Percentiles rank a stretch among this genome's conserved stretches.
phyloP scores from a whole-genome alignment of 2,329 filamentous ascomycete species.

The Fonsecaea monophora region DNA sequence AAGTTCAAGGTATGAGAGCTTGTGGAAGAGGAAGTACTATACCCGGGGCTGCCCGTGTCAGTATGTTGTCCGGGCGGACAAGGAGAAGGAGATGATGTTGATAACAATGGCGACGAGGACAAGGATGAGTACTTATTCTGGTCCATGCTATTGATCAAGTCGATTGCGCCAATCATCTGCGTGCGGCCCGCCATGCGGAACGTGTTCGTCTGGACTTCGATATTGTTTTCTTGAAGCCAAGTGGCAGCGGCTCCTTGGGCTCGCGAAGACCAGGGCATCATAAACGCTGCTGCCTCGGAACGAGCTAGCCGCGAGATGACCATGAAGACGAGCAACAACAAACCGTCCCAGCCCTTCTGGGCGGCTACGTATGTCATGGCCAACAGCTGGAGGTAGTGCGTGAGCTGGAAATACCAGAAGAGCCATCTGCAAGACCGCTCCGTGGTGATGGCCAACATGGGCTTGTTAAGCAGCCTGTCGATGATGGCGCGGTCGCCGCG shows the following conservation, averaged over 20 bases:
- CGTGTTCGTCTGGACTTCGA: background rate
- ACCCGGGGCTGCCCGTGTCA: background rate
- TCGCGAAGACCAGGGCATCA: background rate
- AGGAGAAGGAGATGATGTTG: background rate
- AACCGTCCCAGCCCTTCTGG: background rate
- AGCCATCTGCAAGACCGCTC: background rate
- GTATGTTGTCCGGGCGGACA: background rate
- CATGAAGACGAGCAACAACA: background rate
- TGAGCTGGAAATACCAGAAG: slow-evolving; percentile 4
- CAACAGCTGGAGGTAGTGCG: slow-evolving; percentile 4
- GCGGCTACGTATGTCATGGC: slow-evolving; percentile 1
- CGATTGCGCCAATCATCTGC: slow-evolving; percentile 8
- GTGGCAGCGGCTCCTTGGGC: background rate
- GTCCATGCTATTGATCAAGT: slow-evolving; percentile 4
- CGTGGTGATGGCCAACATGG: background rate
- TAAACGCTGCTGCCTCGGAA: background rate
- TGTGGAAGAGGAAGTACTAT: background rate
- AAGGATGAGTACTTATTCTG: background rate
- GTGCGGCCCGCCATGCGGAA: slow-evolving; percentile 9
- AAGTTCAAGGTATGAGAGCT: background rate
- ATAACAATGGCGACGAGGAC: background rate
- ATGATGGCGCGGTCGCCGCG: slow-evolving; percentile 7
- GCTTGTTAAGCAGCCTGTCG: slow-evolving; percentile 8
- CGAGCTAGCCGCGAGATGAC: background rate
- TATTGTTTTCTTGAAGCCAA: slow-evolving; percentile 7